Conservation (phyloP, 2,329 filamentous ascomycete species). For the Trichoderma atroviride region DNA sequence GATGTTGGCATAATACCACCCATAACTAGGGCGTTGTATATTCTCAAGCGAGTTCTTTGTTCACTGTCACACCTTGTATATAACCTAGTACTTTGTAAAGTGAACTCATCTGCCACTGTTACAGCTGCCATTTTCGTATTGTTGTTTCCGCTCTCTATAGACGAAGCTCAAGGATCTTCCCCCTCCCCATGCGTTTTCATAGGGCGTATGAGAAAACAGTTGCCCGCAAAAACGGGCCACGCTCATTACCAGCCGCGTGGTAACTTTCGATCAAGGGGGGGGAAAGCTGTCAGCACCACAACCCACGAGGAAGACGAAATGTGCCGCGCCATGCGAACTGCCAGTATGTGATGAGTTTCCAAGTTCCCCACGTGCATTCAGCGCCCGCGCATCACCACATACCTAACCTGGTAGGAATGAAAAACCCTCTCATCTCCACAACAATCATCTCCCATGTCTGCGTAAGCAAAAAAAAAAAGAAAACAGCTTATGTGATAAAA, state of each 20-base stretch:
- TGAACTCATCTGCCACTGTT: background rate
- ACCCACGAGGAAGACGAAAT: background rate
- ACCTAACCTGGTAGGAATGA: background rate
- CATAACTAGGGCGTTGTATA: slow-evolving; percentile 2
- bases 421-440: background rate
- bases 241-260: background rate
- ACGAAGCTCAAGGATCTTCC: background rate
- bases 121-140: background rate
- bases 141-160: background rate
- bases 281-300: background rate
- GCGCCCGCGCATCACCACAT: background rate
- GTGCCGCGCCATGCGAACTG: background rate
- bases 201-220: background rate
- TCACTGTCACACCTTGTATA: background rate
- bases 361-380: background rate
- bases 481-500: background rate
- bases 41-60: slow-evolving; percentile 3
- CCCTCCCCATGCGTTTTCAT: background rate
- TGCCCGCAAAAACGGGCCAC: background rate
- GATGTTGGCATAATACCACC: slow-evolving; percentile 30
- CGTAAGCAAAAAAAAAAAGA: background rate
- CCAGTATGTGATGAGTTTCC: background rate
- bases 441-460: background rate
- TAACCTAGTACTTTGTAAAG: background rate
- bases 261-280: background rate